Evolutionary conservation across 345 rosid species (phyloP).

Genomic region (Alliaria petiolata): DNA sequence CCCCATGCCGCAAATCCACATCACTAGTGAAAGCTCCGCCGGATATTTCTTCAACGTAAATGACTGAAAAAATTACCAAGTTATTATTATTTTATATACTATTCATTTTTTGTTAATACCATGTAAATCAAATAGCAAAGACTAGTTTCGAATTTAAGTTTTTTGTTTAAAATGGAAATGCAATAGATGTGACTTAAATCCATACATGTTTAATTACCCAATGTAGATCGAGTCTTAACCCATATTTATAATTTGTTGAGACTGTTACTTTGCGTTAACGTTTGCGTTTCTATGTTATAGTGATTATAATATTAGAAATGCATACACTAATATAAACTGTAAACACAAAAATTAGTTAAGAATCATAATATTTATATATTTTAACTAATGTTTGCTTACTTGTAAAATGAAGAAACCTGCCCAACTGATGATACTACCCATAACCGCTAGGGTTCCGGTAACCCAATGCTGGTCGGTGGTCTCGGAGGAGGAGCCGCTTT

Average conservation of each 20-base stretch:
- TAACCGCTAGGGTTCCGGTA: slow-evolving; percentile 57
- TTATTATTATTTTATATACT: not conserved
- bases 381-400: slow-evolving; percentile 36
- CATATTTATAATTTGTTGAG: too few relatives aligned
- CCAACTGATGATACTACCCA: slow-evolving; percentile 66
- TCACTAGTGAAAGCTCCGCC: slow-evolving; percentile 83
- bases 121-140: not conserved
- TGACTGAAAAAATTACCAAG: slow-evolving; percentile 39
- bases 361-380: not conserved
- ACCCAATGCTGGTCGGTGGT: slow-evolving; percentile 54
- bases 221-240: too few relatives aligned
- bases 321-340: not conserved
- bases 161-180: not conserved
- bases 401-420: slow-evolving; percentile 79
- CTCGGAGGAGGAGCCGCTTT: slow-evolving; percentile 17
- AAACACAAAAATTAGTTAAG: not conserved
- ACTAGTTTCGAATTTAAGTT: not conserved
- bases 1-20: slow-evolving; percentile 71
- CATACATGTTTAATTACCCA: too few relatives aligned
- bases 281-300: not conserved
- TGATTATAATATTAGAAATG: not conserved
- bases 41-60: slow-evolving; percentile 78
- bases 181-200: not conserved
- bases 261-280: not conserved
- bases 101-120: not conserved